Conservation (phyloP, 345 rosid species). For the Eucalyptus viminalis region DNA sequence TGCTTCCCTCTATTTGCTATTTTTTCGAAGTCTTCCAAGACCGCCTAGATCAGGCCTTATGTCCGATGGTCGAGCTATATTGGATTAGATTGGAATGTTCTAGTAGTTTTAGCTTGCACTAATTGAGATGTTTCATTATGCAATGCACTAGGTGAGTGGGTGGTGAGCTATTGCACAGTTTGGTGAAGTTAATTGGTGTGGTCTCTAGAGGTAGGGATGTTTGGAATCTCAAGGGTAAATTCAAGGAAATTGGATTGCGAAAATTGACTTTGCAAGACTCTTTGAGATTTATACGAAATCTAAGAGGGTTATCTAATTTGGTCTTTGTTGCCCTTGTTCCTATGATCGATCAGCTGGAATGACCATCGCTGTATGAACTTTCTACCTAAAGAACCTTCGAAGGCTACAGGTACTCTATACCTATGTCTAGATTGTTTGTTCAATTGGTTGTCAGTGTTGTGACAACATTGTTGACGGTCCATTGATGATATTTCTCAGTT, state of each 20-base stretch:
- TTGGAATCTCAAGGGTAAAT: not conserved
- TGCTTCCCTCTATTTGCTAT: not conserved
- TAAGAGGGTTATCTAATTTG: not conserved
- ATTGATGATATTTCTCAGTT: not conserved
- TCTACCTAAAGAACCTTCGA: not conserved
- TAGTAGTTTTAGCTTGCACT: not conserved
- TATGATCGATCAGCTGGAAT: accelerated
- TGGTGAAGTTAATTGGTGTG: not conserved
- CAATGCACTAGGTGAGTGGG: not conserved
- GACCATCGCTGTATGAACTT: too few relatives aligned
- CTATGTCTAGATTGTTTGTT: too few relatives aligned
- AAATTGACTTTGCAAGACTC: not conserved
- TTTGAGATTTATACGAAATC: not conserved
- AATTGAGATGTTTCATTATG: not conserved
- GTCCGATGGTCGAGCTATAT: not conserved
- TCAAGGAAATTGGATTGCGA: not conserved
- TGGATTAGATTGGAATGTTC: not conserved
- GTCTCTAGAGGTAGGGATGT: not conserved
- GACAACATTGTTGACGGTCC: not conserved
- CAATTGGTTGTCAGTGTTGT: not conserved
- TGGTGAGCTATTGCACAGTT: not conserved
- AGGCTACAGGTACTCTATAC: not conserved
- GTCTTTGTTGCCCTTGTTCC: not conserved
- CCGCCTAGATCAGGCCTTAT: not conserved
- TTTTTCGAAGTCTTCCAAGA: not conserved